A percentile compares a stretch with the other conserved stretches of the same genome.
phyloP scores from a whole-genome alignment of 2,329 filamentous ascomycete species.

The Sporothrix variecibatus region DNA sequence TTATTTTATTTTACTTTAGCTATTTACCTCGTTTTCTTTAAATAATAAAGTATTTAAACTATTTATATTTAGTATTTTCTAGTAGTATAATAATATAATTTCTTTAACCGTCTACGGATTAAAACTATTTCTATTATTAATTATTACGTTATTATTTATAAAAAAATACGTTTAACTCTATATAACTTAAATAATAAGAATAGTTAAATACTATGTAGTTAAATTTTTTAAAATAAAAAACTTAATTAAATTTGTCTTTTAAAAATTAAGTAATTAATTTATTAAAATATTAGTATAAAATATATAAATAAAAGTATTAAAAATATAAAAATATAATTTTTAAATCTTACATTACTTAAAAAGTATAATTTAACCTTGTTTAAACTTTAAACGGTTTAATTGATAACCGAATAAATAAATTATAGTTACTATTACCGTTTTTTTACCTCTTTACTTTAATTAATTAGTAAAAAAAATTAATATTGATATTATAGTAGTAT shows the following conservation, averaged over 20 bases:
- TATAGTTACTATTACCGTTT: conserved; percentile 1
- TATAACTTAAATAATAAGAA: conserved; percentile 12
- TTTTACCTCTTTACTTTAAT: background rate
- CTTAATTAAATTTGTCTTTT: background rate
- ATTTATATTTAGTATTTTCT: too few species aligned
- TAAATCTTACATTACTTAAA: conserved; percentile 32
- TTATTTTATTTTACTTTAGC: too few species aligned
- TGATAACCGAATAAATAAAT: conserved; percentile 19
- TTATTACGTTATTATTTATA: conserved; percentile 33
- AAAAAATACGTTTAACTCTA: background rate
- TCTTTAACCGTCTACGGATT: too few species aligned
- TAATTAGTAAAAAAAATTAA: background rate
- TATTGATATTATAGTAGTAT: background rate
- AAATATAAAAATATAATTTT: conserved; percentile 29
- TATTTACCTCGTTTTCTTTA: too few species aligned
- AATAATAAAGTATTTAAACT: too few species aligned
- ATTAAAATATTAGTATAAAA: conserved; percentile 27
- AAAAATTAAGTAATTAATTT: background rate
- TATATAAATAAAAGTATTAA: conserved; percentile 9
- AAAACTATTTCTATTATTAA: conserved; percentile 15
- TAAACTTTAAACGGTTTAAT: conserved; percentile 33
- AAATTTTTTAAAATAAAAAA: background rate
- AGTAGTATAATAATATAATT: too few species aligned
- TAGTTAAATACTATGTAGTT: background rate
- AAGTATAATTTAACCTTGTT: conserved; percentile 35